phyloP scores from a whole-genome alignment of 1,284 basidiomycete genomes.

The Boletus smithii region DNA sequence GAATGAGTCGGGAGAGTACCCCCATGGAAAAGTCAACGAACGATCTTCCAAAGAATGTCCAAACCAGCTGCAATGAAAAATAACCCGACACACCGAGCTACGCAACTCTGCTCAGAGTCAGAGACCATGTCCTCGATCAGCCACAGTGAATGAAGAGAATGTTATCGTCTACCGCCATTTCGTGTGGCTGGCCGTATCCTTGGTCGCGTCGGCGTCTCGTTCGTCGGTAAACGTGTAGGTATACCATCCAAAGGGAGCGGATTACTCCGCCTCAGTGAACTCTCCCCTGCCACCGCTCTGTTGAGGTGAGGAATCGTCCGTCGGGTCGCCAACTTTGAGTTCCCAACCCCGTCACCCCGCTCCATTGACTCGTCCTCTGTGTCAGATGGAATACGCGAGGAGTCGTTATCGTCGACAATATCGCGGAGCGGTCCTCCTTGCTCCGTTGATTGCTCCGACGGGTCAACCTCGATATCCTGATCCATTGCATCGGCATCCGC shows the following conservation, averaged over 20 bases:
- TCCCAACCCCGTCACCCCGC: conserved; percentile 31
- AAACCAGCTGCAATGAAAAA: conserved; percentile 1
- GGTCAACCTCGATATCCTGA: conserved; percentile 51
- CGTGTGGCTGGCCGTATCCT: conserved; percentile 38
- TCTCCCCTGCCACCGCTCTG: conserved; percentile 18
- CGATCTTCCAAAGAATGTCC: conserved; percentile 2
- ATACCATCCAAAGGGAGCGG: conserved; percentile 24
- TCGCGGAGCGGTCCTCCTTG: conserved; percentile 41
- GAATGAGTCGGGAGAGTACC: conserved; percentile 12
- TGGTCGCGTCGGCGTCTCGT: conserved; percentile 64
- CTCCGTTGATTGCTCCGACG: conserved; percentile 50
- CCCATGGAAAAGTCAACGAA: conserved; percentile 11
- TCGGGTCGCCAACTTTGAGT: conserved; percentile 38
- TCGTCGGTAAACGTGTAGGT: conserved; percentile 37
- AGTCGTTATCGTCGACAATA: conserved; percentile 30
- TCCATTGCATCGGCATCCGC: conserved; percentile 65
- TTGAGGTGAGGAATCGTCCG: conserved; percentile 15
- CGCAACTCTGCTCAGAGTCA: not conserved
- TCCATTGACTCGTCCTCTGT: conserved; percentile 35
- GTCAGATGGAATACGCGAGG: conserved; percentile 22
- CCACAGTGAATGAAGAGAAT: not conserved
- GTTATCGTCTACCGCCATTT: conserved; percentile 28
- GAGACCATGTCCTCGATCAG: no score
- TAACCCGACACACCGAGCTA: not conserved
- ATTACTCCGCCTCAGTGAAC: conserved; percentile 22